These are phyloP conservation scores for Barbarea vulgaris DNA, from an alignment of 345 rosid species.

Conservation along the genomic window DNA sequence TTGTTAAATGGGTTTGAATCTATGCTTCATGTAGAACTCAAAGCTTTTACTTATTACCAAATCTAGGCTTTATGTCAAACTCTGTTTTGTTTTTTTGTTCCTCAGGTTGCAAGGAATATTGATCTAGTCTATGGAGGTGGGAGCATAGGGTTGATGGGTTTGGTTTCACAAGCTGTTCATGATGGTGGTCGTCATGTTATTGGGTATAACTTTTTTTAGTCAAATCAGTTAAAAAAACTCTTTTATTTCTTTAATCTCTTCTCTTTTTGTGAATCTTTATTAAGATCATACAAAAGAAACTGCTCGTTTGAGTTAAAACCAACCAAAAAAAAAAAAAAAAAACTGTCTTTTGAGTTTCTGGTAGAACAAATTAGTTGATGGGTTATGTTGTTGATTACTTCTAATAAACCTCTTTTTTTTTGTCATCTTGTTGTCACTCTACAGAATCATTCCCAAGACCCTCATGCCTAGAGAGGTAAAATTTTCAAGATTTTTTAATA, in stretches of 20 bases:
- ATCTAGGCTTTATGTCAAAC: constrained; percentile 26
- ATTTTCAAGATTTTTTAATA: not conserved
- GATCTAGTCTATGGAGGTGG: constrained; percentile 99
- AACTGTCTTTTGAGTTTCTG: constrained; percentile 12
- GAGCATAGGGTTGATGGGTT: constrained; percentile 99
- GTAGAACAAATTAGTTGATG: not conserved
- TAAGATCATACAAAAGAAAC: not conserved
- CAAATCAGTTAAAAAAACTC: not conserved
- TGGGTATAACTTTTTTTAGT: constrained; percentile 57
- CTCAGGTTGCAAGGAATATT: constrained; percentile 94
- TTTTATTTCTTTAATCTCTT: not conserved
- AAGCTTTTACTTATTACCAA: constrained; percentile 13
- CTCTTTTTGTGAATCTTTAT: constrained; percentile 11
- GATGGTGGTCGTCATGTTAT: constrained; percentile 99
- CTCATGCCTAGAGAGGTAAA: constrained; percentile 99
- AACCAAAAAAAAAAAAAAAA: too few relatives aligned
- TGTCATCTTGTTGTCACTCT: constrained; percentile 76
- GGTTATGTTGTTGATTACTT: constrained; percentile 18
- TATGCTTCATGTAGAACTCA: not conserved
- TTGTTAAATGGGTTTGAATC: constrained; percentile 25
- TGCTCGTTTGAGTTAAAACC: not conserved
- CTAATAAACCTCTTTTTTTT: constrained; percentile 19
- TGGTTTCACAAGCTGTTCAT: constrained; percentile 99
- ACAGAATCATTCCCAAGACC: constrained; percentile 99
- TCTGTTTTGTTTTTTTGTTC: constrained; percentile 28